Evolutionary conservation across 1,284 basidiomycete species (phyloP).

Genomic region (Meripilus lineatus): DNA sequence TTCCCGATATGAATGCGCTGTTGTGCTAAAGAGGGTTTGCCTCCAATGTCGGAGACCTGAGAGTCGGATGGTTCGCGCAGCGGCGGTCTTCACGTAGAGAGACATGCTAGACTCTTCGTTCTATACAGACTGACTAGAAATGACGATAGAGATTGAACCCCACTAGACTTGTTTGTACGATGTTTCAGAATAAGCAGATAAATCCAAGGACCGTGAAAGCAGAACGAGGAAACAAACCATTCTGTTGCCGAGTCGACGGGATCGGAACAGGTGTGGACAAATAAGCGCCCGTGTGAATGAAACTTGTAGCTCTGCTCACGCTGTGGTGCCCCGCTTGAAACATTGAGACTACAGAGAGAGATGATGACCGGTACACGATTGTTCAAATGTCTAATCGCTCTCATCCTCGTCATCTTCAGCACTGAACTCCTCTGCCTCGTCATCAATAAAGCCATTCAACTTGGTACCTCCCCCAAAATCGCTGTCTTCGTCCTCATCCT

Average conservation of each 20-base stretch:
- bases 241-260: too few species aligned
- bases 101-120: too few species aligned
- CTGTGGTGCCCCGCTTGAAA: neutral
- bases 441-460: constrained; percentile 65
- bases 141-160: too few species aligned
- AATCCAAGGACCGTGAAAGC: too few species aligned
- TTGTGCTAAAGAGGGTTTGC: neutral
- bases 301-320: neutral
- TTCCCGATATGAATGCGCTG: neutral
- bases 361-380: neutral
- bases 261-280: neutral
- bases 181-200: too few species aligned
- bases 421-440: constrained; percentile 68
- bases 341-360: neutral
- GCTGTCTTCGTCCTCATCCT: constrained; percentile 39
- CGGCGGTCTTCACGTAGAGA: neutral
- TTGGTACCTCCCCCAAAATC: constrained; percentile 34
- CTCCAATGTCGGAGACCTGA: neutral
- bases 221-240: too few species aligned
- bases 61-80: neutral
- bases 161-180: too few species aligned
- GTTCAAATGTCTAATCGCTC: constrained; percentile 31
- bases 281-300: neutral
- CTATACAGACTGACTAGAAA: too few species aligned
- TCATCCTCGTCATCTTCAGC: constrained; percentile 55